Evolutionary conservation across 805 yeast genomes (phyloP).

Genomic region (Metschnikowia amazonensis): DNA sequence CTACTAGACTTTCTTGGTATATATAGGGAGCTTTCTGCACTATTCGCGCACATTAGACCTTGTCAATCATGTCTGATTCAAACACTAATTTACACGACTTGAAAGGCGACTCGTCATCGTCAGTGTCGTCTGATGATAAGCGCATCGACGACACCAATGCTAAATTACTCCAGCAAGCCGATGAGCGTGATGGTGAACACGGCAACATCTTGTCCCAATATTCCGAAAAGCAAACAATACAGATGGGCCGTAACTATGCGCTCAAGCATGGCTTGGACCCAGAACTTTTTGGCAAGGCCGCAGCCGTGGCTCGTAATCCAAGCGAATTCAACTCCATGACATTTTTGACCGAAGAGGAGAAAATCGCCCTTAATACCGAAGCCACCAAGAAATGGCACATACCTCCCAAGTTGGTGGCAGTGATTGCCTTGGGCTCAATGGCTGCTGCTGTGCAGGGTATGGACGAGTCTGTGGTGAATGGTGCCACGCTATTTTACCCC

Average conservation of each 20-base stretch:
- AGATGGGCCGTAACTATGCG: constrained; percentile 68
- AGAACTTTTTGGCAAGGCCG: constrained; percentile 59
- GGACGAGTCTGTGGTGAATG: constrained; percentile 71
- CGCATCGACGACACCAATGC: neutral
- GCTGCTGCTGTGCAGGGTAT: constrained; percentile 73
- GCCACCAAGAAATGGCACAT: constrained; percentile 41
- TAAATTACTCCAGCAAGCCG: constrained; percentile 8
- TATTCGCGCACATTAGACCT: neutral
- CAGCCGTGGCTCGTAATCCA: constrained; percentile 57
- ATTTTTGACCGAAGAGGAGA: constrained; percentile 44
- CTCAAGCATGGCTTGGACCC: constrained; percentile 50
- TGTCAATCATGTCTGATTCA: constrained; percentile 5
- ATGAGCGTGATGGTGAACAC: constrained; percentile 16
- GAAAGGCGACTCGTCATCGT: constrained; percentile 9
- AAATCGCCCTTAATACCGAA: constrained; percentile 46
- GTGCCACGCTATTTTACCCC: constrained; percentile 63
- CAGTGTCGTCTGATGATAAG: constrained; percentile 1
- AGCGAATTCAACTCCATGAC: constrained; percentile 54
- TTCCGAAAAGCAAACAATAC: constrained; percentile 59
- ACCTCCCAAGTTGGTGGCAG: constrained; percentile 47
- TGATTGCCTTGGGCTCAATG: constrained; percentile 58
- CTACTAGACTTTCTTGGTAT: neutral
- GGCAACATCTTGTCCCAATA: constrained; percentile 45
- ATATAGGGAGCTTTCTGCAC: neutral
- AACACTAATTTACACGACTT: constrained; percentile 2